phyloP scores from a whole-genome alignment of 345 rosid genomes.

The Hypericum androsaemum region DNA sequence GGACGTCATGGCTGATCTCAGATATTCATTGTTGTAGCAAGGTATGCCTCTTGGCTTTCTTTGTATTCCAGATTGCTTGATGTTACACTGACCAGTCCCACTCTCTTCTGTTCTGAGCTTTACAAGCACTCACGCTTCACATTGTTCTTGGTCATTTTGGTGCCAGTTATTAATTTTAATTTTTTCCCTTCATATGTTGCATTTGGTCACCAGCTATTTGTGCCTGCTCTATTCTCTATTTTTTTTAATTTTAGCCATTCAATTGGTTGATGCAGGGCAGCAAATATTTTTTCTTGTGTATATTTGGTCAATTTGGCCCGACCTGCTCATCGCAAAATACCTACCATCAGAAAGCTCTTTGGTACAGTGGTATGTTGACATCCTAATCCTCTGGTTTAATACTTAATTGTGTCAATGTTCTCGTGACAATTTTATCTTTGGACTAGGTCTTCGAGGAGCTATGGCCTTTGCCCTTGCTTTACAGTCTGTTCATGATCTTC shows the following conservation, averaged over 20 bases:
- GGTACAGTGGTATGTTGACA: conserved; percentile 82
- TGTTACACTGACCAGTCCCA: too few species aligned
- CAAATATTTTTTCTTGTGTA: conserved; percentile 85
- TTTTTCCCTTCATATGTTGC: too few species aligned
- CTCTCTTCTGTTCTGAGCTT: not conserved
- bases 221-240: conserved; percentile 6
- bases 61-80: conserved; percentile 3
- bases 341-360: conserved; percentile 97
- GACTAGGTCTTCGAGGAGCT: conserved; percentile 87
- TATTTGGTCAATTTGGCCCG: conserved; percentile 83
- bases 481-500: conserved; percentile 94
- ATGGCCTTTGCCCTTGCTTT: conserved; percentile 99
- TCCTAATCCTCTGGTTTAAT: too few species aligned
- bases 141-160: not conserved
- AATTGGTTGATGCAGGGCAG: conserved; percentile 54
- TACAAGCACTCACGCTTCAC: not conserved
- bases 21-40: conserved; percentile 82
- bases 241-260: conserved; percentile 17
- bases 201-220: not conserved
- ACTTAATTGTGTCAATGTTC: conserved; percentile 6
- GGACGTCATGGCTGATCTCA: conserved; percentile 26
- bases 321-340: conserved; percentile 70
- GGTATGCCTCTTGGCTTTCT: conserved; percentile 35
- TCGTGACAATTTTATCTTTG: conserved; percentile 15
- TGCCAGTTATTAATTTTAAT: not conserved